phyloP scores from a whole-genome alignment of 164 flowering plant genomes.

The Akebia trifoliata region DNA sequence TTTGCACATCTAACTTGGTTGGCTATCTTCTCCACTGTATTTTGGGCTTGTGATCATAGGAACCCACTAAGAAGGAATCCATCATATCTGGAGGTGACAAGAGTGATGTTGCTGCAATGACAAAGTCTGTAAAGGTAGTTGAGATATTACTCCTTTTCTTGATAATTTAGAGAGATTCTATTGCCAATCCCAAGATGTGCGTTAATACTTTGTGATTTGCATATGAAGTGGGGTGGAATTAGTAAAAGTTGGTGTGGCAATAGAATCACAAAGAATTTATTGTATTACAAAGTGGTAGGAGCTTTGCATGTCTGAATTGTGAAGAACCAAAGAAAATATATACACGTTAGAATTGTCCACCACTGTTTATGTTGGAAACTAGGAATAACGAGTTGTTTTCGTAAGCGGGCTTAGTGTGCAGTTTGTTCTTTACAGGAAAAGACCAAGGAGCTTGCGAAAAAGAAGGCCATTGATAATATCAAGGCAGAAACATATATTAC shows the following conservation, averaged over 20 bases:
- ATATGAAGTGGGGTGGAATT: no score
- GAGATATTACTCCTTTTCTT: neutral
- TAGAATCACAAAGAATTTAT: no score
- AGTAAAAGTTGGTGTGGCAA: no score
- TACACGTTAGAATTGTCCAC: no score
- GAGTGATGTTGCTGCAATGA: slow-evolving; percentile 46
- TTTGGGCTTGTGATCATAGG: slow-evolving; percentile 31
- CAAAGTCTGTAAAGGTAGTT: slow-evolving; percentile 71
- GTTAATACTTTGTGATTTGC: no score
- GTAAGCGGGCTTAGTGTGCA: neutral
- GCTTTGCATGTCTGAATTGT: no score
- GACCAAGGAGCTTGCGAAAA: slow-evolving; percentile 52
- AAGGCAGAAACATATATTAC: slow-evolving; percentile 54
- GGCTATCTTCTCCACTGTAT: neutral
- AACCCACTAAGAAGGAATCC: slow-evolving; percentile 30
- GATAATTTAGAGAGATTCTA: no score
- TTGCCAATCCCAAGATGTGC: no score
- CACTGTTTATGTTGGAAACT: no score
- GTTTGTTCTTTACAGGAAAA: slow-evolving; percentile 44
- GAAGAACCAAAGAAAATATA: no score
- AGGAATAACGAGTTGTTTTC: neutral
- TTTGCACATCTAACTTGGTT: neutral
- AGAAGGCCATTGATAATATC: slow-evolving; percentile 38
- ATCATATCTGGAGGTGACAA: slow-evolving; percentile 25
- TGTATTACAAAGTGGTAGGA: no score